Evolutionary conservation across 1,139 yeast genomes (phyloP).

Genomic region (Entelexis sorbosivorans): DNA sequence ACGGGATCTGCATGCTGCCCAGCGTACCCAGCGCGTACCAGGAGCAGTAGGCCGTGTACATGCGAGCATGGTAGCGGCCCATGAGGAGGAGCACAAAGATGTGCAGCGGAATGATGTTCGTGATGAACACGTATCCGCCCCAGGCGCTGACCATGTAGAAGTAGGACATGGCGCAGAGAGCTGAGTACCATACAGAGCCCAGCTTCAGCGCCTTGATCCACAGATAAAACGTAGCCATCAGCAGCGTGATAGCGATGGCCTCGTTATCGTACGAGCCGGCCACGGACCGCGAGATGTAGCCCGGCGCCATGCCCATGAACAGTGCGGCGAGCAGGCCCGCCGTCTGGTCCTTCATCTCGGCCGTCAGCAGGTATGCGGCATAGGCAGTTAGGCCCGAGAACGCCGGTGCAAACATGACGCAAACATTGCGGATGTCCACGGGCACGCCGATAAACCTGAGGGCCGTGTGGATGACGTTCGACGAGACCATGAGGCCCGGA

Average conservation of each 20-base stretch:
- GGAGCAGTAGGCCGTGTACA: conserved; percentile 86
- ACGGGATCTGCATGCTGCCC: conserved; percentile 98
- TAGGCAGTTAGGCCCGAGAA: conserved; percentile 89
- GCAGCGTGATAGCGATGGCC: conserved; percentile 92
- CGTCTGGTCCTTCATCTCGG: conserved; percentile 78
- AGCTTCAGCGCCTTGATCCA: conserved; percentile 92
- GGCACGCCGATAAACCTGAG: conserved; percentile 61
- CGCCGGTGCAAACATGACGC: conserved; percentile 94
- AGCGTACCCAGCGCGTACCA: conserved; percentile 96
- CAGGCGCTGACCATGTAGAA: conserved; percentile 99
- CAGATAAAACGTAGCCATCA: conserved; percentile 89
- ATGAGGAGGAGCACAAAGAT: conserved; percentile 78
- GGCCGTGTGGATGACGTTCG: conserved; percentile 75
- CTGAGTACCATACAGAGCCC: conserved; percentile 79
- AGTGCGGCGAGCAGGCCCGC: conserved; percentile 90
- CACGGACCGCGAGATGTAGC: conserved; percentile 94
- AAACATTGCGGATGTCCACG: conserved; percentile 85
- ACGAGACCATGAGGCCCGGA: conserved; percentile 97
- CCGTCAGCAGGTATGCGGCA: conserved; percentile 80
- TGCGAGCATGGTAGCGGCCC: conserved; percentile 81
- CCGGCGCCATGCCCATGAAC: conserved; percentile 97
- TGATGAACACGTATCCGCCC: conserved; percentile 99
- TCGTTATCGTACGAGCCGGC: conserved; percentile 99
- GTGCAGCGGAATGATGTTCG: conserved; percentile 93
- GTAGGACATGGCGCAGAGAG: conserved; percentile 76